phyloP scores from a whole-genome alignment of 306 rosid genomes.

The Citrullus colocynthis region DNA sequence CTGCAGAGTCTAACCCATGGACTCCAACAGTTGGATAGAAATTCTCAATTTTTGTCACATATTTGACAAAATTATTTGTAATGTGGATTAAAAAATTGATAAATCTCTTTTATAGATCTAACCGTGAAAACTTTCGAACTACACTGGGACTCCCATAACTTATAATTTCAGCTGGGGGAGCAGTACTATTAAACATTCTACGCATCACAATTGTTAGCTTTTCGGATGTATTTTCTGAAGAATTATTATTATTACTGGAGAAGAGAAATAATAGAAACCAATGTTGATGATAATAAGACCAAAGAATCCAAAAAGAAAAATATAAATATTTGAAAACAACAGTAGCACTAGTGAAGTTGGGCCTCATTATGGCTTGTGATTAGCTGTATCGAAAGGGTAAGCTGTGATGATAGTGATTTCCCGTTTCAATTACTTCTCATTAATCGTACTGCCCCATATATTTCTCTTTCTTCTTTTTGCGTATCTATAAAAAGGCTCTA shows the following conservation, averaged over 20 bases:
- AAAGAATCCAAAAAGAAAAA: too few species aligned
- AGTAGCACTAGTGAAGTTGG: slow-evolving; percentile 28
- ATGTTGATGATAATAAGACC: neutral
- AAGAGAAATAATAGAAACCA: neutral
- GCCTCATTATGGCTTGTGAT: slow-evolving; percentile 36
- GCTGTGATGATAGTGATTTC: slow-evolving; percentile 15
- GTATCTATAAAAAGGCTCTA: slow-evolving; percentile 15
- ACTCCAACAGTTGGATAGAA: too few species aligned
- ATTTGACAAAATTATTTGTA: too few species aligned
- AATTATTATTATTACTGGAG: neutral
- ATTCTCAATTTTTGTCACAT: too few species aligned
- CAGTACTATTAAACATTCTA: neutral
- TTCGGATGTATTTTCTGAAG: neutral
- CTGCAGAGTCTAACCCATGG: too few species aligned
- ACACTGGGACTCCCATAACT: neutral
- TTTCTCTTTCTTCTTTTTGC: neutral
- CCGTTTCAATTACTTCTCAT: neutral
- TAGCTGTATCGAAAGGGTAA: slow-evolving; percentile 71
- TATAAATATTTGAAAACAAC: neutral
- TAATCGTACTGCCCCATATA: neutral
- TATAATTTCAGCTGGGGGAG: neutral
- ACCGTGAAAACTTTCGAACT: too few species aligned
- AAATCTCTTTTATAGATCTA: too few species aligned
- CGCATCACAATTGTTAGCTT: neutral
- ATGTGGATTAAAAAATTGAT: too few species aligned